Conservation (phyloP, 83 land plant species). For the Larix sibirica region DNA sequence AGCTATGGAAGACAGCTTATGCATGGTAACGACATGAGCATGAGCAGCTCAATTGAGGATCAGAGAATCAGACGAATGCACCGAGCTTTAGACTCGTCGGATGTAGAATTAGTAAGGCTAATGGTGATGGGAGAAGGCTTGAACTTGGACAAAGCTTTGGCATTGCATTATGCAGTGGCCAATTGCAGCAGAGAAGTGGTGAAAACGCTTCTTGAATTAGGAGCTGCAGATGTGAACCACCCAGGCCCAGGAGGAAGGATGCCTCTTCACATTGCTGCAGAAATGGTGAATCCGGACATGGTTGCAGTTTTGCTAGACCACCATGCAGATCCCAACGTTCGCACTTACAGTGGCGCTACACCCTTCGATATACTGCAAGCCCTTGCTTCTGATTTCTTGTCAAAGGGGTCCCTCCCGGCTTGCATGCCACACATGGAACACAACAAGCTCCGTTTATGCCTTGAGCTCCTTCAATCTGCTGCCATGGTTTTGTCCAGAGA, state of each 20-base stretch:
- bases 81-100: slow-evolving; percentile 89
- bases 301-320: slow-evolving; percentile 94
- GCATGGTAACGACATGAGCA: slow-evolving; percentile 6
- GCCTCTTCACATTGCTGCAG: slow-evolving; percentile 85
- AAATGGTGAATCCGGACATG: slow-evolving; percentile 91
- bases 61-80: slow-evolving; percentile 84
- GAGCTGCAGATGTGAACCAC: slow-evolving; percentile 89
- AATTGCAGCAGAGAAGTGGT: slow-evolving; percentile 90
- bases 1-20: slow-evolving; percentile 15
- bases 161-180: slow-evolving; percentile 85
- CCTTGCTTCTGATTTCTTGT: slow-evolving; percentile 66
- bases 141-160: slow-evolving; percentile 83
- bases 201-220: slow-evolving; percentile 89
- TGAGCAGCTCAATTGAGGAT: slow-evolving; percentile 59
- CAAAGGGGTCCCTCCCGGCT: slow-evolving; percentile 19
- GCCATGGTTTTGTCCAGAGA: slow-evolving; percentile 77
- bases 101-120: slow-evolving; percentile 94
- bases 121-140: slow-evolving; percentile 99
- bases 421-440: slow-evolving; percentile 56
- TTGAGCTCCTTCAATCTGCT: slow-evolving; percentile 87
- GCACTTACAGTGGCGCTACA: slow-evolving; percentile 70
- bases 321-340: slow-evolving; percentile 87
- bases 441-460: slow-evolving; percentile 80
- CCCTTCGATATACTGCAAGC: slow-evolving; percentile 74
- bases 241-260: slow-evolving; percentile 79